Conservation (phyloP, 1,284 basidiomycete genomes). For the Nidula niveotomentosa region DNA sequence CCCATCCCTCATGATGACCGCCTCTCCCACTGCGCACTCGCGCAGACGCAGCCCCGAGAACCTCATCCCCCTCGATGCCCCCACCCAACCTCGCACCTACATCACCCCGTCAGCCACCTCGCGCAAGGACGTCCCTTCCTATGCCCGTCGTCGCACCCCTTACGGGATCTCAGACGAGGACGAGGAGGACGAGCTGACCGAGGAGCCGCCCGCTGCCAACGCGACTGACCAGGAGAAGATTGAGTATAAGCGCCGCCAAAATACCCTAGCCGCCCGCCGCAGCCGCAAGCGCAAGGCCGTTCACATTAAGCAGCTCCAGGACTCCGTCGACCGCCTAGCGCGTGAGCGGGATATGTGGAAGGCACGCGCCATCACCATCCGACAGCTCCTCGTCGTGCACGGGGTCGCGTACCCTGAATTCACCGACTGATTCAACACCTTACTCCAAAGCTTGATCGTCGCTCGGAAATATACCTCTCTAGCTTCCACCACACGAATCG, state of each 20-base stretch:
- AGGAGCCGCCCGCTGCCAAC: slow-evolving; percentile 35
- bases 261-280: slow-evolving; percentile 80
- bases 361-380: slow-evolving; percentile 15
- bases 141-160: slow-evolving; percentile 18
- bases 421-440: slow-evolving; percentile 7
- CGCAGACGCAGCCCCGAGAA: slow-evolving; percentile 18
- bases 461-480: no score
- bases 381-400: slow-evolving; percentile 15
- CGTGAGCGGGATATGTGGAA: slow-evolving; percentile 18
- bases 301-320: slow-evolving; percentile 17
- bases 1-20: slow-evolving; percentile 4
- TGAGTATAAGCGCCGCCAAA: slow-evolving; percentile 76
- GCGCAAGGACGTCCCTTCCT: slow-evolving; percentile 30
- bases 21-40: not conserved
- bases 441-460: no score
- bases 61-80: slow-evolving; percentile 28
- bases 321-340: slow-evolving; percentile 10
- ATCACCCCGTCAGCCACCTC: slow-evolving; percentile 30
- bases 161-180: slow-evolving; percentile 42
- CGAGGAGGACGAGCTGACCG: slow-evolving; percentile 47
- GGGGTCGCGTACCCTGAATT: slow-evolving; percentile 14
- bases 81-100: slow-evolving; percentile 32
- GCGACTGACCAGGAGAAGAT: slow-evolving; percentile 70
- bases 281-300: slow-evolving; percentile 41
- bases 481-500: no score